Base-by-base conservation (phyloP, 306 rosid genomes). In the Cyamopsis tetragonoloba region DNA sequence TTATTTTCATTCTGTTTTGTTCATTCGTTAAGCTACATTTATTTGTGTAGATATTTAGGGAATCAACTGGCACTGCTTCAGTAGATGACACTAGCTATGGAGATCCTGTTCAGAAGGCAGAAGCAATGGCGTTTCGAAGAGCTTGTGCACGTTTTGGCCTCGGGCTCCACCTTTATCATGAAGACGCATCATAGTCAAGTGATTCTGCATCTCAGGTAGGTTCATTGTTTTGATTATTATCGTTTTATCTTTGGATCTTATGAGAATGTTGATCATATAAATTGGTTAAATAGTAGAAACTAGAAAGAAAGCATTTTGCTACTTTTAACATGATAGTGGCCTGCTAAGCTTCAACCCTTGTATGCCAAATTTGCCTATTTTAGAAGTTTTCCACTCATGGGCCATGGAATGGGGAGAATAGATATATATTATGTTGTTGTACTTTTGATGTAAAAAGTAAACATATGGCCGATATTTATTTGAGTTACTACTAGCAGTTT, bases 51-150 rank as follows among this genome's bases (percentile, higher is more conserved):
- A 82, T 91, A 46, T 86, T 51, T 50, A 84, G 97, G 79, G 92
- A 88, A 66, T 91, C 97, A 0, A 82, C 84, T 0, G 97, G 97
- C 12, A 88, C 92, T 82, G 97, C 97, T 67, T 66, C 86, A 13
- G 37, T 81, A 14, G 82, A 67, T 50, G 96, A 88, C 72, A 88
- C 89, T 8, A 64, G 80, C 68, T 88, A 79, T 79, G 97, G 97
- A 76, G 96, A 91, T 80, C 96, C 97, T 15, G 80, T 91, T 1
- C 92, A 88, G 72, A 91, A 88, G 75, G 97, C 96, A n/a, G 97
- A 88, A 81, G 89, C 96, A 44, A 91, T 88, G 96, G 97, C 96
- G 70, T 88, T 91, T 71, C 87, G 97, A 43, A 87, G 97, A 54
- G 97, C 96, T 77, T 91, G 97, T 84, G 96, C 96, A 3, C 97